phyloP scores from a whole-genome alignment of 305 asterid genomes.

The Fraxinus xanthoxyloides region DNA sequence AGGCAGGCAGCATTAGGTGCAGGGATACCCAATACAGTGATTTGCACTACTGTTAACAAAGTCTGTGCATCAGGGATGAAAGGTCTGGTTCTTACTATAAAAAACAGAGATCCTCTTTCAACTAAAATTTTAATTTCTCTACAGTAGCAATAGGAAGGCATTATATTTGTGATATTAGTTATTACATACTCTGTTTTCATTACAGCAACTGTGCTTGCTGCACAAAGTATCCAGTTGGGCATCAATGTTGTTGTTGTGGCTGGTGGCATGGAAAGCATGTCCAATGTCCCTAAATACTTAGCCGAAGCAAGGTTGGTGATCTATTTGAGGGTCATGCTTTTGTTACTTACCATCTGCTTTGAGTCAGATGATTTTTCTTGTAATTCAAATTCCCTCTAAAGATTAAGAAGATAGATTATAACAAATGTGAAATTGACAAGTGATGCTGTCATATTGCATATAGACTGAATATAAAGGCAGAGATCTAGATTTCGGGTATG shows the following conservation, averaged over 20 bases:
- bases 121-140: not conserved
- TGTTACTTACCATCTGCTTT: not conserved
- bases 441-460: not conserved
- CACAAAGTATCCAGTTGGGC: constrained; percentile 92
- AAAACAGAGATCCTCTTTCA: not conserved
- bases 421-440: constrained; percentile 3
- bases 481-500: not conserved
- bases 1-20: constrained; percentile 97
- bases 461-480: not conserved
- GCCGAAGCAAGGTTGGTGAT: constrained; percentile 82
- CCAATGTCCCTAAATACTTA: constrained; percentile 90
- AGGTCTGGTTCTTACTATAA: constrained; percentile 43
- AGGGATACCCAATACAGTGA: constrained; percentile 77
- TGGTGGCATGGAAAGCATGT: constrained; percentile 99
- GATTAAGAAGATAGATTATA: not conserved
- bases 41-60: constrained; percentile 91
- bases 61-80: constrained; percentile 99
- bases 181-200: constrained; percentile 20
- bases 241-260: constrained; percentile 87
- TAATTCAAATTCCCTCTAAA: not conserved
- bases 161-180: not conserved
- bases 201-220: constrained; percentile 92
- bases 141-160: not conserved
- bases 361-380: constrained; percentile 1
- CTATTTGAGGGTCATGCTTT: constrained; percentile 6